phyloP scores from a whole-genome alignment of 23 red algal genomes.

The Gracilariopsis chorda region DNA sequence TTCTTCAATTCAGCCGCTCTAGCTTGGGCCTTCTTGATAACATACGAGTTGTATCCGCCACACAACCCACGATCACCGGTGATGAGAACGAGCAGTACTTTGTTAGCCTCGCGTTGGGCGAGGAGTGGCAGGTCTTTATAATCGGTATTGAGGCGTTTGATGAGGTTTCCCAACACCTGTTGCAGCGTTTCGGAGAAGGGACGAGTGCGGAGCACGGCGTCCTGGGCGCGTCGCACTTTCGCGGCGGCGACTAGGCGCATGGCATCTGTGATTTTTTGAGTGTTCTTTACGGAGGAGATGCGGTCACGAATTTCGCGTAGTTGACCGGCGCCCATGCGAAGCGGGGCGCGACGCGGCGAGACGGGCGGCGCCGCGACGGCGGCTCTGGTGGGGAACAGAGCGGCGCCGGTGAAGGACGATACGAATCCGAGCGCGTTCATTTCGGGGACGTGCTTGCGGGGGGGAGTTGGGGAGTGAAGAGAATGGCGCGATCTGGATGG shows the following conservation, averaged over 20 bases:
- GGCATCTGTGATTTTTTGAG: conserved; percentile 98
- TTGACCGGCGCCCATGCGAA: conserved; percentile 64
- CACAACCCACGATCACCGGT: conserved; percentile 96
- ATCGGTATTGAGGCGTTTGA: conserved; percentile 84
- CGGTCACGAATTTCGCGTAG: conserved; percentile 84
- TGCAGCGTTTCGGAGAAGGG: conserved; percentile 98
- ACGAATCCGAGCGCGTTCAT: conserved; percentile 50
- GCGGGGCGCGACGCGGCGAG: conserved; percentile 7
- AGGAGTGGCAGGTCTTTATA: conserved; percentile 89
- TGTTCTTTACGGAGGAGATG: conserved; percentile 94
- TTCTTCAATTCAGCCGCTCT: conserved; percentile 66
- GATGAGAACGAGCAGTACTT: conserved; percentile 82
- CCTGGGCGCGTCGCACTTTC: conserved; percentile 98
- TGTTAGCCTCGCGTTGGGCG: conserved; percentile 67
- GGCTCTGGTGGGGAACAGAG: conserved; percentile 9
- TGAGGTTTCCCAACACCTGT: conserved; percentile 96
- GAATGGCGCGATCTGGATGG: neutral
- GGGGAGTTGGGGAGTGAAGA: neutral
- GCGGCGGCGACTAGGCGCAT: conserved; percentile 98
- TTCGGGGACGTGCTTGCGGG: neutral
- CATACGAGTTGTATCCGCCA: conserved; percentile 93
- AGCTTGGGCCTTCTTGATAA: conserved; percentile 82
- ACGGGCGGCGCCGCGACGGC: neutral
- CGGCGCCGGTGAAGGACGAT: conserved; percentile 45
- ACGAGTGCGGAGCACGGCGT: conserved; percentile 93